A percentile compares a stretch with the other conserved stretches of the same genome.
Conservation (phyloP, 2,329 filamentous ascomycete genomes). For the Xylariaceae sp. region DNA sequence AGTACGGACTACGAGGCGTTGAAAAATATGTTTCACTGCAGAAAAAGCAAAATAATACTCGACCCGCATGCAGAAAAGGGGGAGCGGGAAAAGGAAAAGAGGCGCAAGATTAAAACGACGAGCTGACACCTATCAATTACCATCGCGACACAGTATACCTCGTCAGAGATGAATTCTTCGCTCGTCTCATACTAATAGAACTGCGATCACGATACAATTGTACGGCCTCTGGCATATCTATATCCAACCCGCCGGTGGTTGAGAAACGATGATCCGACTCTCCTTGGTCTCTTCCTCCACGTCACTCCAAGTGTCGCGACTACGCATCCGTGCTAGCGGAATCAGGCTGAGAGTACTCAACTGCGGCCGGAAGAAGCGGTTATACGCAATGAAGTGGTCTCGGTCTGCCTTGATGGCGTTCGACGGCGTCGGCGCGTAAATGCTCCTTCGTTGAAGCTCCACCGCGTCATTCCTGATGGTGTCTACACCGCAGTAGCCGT, state of each 20-base stretch:
- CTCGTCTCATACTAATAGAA: no score
- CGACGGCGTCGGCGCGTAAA: conserved; percentile 35
- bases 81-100: no score
- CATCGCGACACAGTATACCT: no score
- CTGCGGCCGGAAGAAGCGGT: conserved; percentile 45
- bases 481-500: conserved; percentile 37
- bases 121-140: no score
- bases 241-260: not conserved
- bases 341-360: conserved; percentile 11
- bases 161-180: no score
- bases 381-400: conserved; percentile 43
- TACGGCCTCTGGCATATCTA: not conserved
- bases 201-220: no score
- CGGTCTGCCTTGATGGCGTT: conserved; percentile 39
- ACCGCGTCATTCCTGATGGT: conserved; percentile 43
- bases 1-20: no score
- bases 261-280: not conserved
- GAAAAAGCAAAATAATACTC: no score
- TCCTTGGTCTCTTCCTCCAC: conserved; percentile 6
- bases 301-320: conserved; percentile 5
- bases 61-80: no score
- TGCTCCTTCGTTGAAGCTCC: conserved; percentile 37
- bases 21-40: no score
- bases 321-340: conserved; percentile 10
- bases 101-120: no score